Conservation (phyloP, 148 eudicot species). For the Vaccinium macrocarpon region DNA sequence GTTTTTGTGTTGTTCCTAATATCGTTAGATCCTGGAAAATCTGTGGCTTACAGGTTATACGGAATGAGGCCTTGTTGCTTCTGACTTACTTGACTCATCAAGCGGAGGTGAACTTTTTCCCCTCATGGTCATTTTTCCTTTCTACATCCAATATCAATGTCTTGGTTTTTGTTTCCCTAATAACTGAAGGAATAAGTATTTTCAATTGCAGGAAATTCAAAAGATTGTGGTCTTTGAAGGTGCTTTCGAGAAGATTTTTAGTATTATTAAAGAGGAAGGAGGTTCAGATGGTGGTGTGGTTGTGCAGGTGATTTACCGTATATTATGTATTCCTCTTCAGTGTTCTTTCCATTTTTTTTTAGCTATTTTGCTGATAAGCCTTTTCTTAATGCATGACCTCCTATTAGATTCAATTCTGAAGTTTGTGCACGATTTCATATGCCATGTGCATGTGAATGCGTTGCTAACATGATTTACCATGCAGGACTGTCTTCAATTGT, state of each 20-base stretch:
- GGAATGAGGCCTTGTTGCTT: conserved; percentile 95
- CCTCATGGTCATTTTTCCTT: not conserved
- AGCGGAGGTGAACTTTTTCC: conserved; percentile 65
- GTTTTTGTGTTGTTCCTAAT: conserved; percentile 2
- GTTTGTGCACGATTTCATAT: not conserved
- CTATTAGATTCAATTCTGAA: not conserved
- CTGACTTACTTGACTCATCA: conserved; percentile 95
- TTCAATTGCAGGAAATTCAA: conserved; percentile 79
- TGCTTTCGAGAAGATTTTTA: conserved; percentile 96
- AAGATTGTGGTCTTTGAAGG: conserved; percentile 98
- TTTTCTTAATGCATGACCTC: not conserved
- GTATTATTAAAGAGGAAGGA: conserved; percentile 94
- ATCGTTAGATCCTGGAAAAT: conserved; percentile 16
- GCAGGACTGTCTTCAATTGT: conserved; percentile 94
- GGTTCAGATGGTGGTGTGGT: conserved; percentile 98
- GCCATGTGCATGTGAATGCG: not conserved
- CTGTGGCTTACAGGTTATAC: conserved; percentile 67
- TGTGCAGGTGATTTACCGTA: conserved; percentile 66
- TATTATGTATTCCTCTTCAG: not conserved
- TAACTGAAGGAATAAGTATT: not conserved
- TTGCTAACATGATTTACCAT: conserved; percentile 19
- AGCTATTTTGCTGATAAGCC: not conserved
- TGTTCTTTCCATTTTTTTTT: conserved; percentile 16
- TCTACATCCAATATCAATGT: not conserved
- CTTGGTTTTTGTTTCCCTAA: not conserved